Evolutionary conservation across 208 protist genomes (phyloP), one percentile per base, ranked within the genome.

Genomic region (Plasmodiophora brassicae): DNA sequence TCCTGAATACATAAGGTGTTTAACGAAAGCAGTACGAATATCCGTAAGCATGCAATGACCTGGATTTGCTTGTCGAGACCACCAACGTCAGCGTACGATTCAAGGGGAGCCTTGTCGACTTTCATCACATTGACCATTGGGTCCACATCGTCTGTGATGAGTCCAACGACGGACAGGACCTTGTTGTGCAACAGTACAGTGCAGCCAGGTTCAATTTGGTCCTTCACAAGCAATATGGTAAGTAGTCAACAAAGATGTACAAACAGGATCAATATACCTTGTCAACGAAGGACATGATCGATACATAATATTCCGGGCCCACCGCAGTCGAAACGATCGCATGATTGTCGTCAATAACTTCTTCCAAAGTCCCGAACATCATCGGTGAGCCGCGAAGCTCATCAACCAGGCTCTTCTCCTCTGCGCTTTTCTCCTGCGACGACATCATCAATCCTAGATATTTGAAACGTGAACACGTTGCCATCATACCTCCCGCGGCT

Each of bases 271-370:
- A 25, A 57, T 57, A 84, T 28, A 86, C 97, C 94, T 98, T 99
- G 92, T 99, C 98, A 1, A 99, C 98, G 90, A 99, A 99, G 22
- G 96, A 98, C 89, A 99, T 94, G 72, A 99, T 98, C 46, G 94
- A 94, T 0, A 99, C 98, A 92, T 99, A 99, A 92, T 98, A 98
- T 93, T 99, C 96, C 43, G 96, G 94, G 41, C 97, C 97, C 0
- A 96, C 91, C 0, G 94, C 91, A 8, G 95, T 96, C 14, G 94
- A 96, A 0, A 99, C 97, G 84, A 99, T 99, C 38, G 96, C 97
- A 92, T 99, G 98, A 84, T 98, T 98, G 89, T 99, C 98, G 92
- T 99, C 98, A 87, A 99, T 98, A 41, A 99, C 98, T 93, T 99
- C 98, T 93, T 99, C 98, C 0, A 99, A 93, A 38, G 94, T 98